These are phyloP conservation scores for Malus sieversii DNA, from an alignment of 306 rosid species.

Conservation along the genomic window DNA sequence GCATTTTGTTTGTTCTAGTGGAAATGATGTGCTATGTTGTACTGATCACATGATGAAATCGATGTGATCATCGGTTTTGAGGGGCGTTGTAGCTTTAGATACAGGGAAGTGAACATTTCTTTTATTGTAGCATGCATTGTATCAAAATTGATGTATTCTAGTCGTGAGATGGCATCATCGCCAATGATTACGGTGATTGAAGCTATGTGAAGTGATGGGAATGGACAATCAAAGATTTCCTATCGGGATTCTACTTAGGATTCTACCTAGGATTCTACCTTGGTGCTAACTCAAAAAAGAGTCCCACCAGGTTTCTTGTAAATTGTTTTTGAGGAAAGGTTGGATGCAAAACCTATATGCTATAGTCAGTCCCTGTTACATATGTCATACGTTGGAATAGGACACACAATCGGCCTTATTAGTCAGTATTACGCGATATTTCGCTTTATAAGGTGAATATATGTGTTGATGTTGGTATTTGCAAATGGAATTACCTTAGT, in stretches of 20 bases:
- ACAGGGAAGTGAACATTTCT: background rate
- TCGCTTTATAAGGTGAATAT: background rate
- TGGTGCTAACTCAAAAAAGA: background rate
- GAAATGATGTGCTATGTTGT: background rate
- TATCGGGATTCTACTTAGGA: background rate
- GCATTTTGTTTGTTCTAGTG: background rate
- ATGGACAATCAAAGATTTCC: background rate
- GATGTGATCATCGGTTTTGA: background rate
- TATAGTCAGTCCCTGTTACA: background rate
- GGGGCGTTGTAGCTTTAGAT: background rate
- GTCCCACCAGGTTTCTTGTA: background rate
- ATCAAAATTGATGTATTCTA: background rate
- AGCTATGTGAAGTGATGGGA: background rate
- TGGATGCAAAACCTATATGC: background rate
- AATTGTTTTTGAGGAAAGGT: background rate
- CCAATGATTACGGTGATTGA: background rate
- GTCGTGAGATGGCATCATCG: background rate
- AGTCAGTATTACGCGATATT: background rate
- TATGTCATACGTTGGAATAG: background rate
- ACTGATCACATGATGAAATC: background rate
- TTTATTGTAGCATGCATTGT: background rate
- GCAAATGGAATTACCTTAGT: background rate
- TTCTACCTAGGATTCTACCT: background rate
- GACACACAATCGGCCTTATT: background rate
- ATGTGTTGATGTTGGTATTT: background rate